Evolutionary conservation across 495 filamentous ascomycete species (phyloP).

Genomic region (Cudoniella acicularis): DNA sequence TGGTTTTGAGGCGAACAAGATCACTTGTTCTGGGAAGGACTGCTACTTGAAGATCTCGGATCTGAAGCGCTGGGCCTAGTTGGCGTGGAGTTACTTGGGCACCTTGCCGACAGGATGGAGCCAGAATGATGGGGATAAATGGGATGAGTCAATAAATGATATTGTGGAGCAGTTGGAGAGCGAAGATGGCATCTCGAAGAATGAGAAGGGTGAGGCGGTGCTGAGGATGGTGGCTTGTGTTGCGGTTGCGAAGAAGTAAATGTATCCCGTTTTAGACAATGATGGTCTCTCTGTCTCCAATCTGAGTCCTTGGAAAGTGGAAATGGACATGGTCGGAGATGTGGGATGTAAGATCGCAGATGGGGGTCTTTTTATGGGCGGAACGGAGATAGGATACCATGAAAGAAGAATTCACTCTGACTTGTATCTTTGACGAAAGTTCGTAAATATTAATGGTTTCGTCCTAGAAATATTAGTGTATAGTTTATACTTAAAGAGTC

Average conservation of each 20-base stretch:
- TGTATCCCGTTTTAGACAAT: not conserved
- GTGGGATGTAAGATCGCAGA: not conserved
- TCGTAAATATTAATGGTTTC: not conserved
- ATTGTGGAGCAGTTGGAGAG: conserved; percentile 18
- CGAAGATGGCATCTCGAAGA: not conserved
- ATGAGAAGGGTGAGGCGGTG: conserved; percentile 4
- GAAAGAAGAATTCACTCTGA: not conserved
- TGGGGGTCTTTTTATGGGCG: not conserved
- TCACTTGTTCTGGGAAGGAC: not conserved
- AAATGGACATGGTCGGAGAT: too few relatives aligned
- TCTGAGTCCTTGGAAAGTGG: not conserved
- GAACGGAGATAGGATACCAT: not conserved
- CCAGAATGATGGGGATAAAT: conserved; percentile 29
- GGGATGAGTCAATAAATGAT: conserved; percentile 28
- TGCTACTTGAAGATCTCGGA: conserved; percentile 10
- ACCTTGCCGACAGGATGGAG: conserved; percentile 10
- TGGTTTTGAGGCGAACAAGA: conserved; percentile 8
- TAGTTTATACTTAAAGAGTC: too few relatives aligned
- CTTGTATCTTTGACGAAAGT: not conserved
- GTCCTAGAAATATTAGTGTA: too few relatives aligned
- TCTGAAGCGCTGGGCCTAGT: conserved; percentile 19
- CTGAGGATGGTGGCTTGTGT: conserved; percentile 17
- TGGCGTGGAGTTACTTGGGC: conserved; percentile 26
- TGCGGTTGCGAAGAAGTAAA: conserved; percentile 16
- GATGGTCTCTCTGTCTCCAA: not conserved